phyloP scores from a whole-genome alignment of 495 filamentous ascomycete genomes.

The Penicillium angulare region DNA sequence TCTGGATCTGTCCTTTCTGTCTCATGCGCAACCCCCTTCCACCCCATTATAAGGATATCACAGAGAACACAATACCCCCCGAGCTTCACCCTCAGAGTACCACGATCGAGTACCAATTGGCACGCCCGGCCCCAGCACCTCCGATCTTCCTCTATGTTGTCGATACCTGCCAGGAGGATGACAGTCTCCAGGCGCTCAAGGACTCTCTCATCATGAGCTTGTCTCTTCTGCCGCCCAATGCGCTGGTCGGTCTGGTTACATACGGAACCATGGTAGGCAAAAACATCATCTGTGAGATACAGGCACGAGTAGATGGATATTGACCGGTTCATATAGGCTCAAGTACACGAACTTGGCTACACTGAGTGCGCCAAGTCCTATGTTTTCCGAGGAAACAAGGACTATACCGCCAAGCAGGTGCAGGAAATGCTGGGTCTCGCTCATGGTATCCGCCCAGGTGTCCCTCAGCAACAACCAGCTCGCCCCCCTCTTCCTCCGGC shows the following conservation, averaged over 20 bases:
- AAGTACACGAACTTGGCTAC: slow-evolving; percentile 98
- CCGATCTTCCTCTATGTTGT: slow-evolving; percentile 98
- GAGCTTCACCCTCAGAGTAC: slow-evolving; percentile 93
- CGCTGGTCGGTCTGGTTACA: slow-evolving; percentile 92
- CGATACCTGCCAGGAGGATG: slow-evolving; percentile 98
- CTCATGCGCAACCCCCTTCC: slow-evolving; percentile 92
- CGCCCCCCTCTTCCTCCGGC: slow-evolving; percentile 79
- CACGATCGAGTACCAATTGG: slow-evolving; percentile 95
- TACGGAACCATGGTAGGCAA: slow-evolving; percentile 86
- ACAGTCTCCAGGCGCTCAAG: slow-evolving; percentile 92
- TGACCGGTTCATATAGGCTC: slow-evolving; percentile 55
- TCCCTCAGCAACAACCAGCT: slow-evolving; percentile 68
- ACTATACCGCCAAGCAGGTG: slow-evolving; percentile 94
- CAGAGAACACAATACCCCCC: slow-evolving; percentile 87
- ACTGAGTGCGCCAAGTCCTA: slow-evolving; percentile 99
- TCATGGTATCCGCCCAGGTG: slow-evolving; percentile 69
- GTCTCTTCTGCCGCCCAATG: slow-evolving; percentile 87
- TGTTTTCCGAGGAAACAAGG: slow-evolving; percentile 97
- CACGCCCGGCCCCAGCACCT: slow-evolving; percentile 86
- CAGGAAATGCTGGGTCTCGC: slow-evolving; percentile 94
- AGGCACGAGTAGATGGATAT: slow-evolving; percentile 13
- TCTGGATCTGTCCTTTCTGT: slow-evolving; percentile 99
- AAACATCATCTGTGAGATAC: not conserved
- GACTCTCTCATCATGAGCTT: slow-evolving; percentile 97
- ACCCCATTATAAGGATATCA: slow-evolving; percentile 99